Base-by-base conservation (phyloP, 176 grass and related monocot species). In the Echinochloa phyllopogon region DNA sequence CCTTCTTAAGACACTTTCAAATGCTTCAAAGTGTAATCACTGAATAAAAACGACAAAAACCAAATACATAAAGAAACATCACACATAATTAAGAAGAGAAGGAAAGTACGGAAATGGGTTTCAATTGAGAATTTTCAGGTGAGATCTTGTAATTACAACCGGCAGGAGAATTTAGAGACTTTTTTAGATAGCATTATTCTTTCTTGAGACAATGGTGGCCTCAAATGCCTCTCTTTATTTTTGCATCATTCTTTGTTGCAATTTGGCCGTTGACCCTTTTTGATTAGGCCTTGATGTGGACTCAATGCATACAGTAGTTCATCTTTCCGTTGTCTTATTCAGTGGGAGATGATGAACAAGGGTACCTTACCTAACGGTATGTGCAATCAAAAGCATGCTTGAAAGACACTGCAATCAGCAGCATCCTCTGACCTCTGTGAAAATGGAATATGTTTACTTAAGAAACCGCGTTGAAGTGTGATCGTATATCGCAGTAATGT, bases 261-360 rank as follows among this genome's bases (percentile, higher is more conserved):
- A 84, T 83, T 67, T 75, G 61, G 10, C 15, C 49, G 75, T 78
- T 91, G 89, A 87, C 80, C 66, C 87, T 25, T 80, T 69, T 74
- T 72, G 37, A 82, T 57, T 84, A 79, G 58, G 60, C 81, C 89
- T 75, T 91, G 89, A 91, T 79, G 60, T 87, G 18, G 89, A 90
- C 80, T 79, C 50, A 75, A 73, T 75, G 75, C 52, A 83, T 80
- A 75, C 80, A 84, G 68, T 80, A 74, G 53, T 10, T 55, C n/a
- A 79, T 90, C 72, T 55, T 71, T 72, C 48, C 15, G n/a, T 53
- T 74, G 57, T 86, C 78, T 83, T 60, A 75, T 78, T 87, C 60
- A 23, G 74, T 87, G 75, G 75, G 75, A 68, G 50, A 37, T 83
- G 80, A 83, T 87, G 75, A 79, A 45, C 41, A 48, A 89, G 23